Evolutionary conservation across 805 yeast species (phyloP).

Genomic region (Candida ipomoeae): DNA sequence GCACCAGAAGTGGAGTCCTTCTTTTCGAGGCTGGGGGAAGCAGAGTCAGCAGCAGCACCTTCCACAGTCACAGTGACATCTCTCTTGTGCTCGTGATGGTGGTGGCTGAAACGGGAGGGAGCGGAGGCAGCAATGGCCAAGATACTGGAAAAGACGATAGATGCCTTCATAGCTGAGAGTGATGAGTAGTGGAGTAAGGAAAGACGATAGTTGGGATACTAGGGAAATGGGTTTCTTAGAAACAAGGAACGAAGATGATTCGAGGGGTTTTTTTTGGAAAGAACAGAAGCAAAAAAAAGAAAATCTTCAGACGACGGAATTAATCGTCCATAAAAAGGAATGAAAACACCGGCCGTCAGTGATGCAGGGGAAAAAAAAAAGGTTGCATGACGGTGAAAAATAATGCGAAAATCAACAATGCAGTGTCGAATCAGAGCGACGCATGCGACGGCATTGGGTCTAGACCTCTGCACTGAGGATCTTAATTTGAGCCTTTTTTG

Average conservation of each 20-base stretch:
- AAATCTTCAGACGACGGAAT: not conserved
- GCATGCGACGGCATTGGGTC: conserved; percentile 5
- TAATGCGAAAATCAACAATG: not conserved
- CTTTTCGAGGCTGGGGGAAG: not conserved
- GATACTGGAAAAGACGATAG: conserved; percentile 14
- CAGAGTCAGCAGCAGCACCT: conserved; percentile 25
- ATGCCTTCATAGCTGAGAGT: conserved; percentile 10
- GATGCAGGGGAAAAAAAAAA: conserved; percentile 4
- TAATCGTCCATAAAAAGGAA: conserved; percentile 2
- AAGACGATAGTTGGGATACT: conserved; percentile 25
- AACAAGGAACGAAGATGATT: conserved; percentile 1
- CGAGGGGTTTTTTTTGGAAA: not conserved
- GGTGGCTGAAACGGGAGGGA: conserved; percentile 28
- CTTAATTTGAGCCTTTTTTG: conserved; percentile 6
- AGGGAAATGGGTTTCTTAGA: not conserved
- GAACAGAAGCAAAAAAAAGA: conserved; percentile 4
- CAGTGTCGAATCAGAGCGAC: conserved; percentile 1
- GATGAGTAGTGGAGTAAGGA: conserved; percentile 17
- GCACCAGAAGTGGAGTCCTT: conserved; percentile 3
- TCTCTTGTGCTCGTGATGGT: conserved; percentile 37
- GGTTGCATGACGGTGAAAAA: conserved; percentile 1
- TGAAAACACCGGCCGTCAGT: conserved; percentile 3
- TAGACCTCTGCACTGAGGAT: conserved; percentile 6
- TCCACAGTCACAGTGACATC: conserved; percentile 35
- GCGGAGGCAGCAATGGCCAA: conserved; percentile 17